Conservation (phyloP, 208 protist genomes). For the Crithidia fasciculata region DNA sequence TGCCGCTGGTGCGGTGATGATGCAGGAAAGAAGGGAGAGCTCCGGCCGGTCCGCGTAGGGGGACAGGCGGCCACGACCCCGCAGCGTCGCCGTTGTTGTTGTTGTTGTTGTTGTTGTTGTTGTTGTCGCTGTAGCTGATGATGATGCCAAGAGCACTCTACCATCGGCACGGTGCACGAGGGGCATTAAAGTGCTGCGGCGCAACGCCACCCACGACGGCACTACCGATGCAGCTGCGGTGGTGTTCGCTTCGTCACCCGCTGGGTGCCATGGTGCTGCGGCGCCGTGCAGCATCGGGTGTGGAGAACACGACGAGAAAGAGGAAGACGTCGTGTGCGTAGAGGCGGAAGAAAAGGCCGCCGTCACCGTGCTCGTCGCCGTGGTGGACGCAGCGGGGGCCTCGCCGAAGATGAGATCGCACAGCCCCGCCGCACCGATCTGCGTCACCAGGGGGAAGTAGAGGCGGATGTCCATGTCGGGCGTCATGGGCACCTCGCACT, state of each 20-base stretch:
- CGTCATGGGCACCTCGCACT: constrained; percentile 70
- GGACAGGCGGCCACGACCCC: constrained; percentile 1
- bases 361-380: neutral
- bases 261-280: neutral
- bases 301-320: no score
- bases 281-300: no score
- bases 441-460: constrained; percentile 84
- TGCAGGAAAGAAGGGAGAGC: constrained; percentile 10
- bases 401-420: constrained; percentile 82
- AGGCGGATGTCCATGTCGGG: constrained; percentile 73
- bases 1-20: neutral
- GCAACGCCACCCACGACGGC: constrained; percentile 18
- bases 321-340: no score
- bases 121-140: no score
- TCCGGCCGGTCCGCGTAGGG: constrained; percentile 21
- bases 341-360: neutral
- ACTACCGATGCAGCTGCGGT: neutral
- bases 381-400: neutral
- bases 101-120: no score
- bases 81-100: neutral
- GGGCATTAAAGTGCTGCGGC: constrained; percentile 16
- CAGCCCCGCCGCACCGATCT: constrained; percentile 67
- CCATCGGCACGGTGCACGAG: constrained; percentile 17
- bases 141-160: neutral
- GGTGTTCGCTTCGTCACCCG: no score